Percentiles rank a stretch among this genome's conserved stretches.
phyloP scores from a whole-genome alignment of 805 yeast species.

The Kregervanrija pseudodelftensis region DNA sequence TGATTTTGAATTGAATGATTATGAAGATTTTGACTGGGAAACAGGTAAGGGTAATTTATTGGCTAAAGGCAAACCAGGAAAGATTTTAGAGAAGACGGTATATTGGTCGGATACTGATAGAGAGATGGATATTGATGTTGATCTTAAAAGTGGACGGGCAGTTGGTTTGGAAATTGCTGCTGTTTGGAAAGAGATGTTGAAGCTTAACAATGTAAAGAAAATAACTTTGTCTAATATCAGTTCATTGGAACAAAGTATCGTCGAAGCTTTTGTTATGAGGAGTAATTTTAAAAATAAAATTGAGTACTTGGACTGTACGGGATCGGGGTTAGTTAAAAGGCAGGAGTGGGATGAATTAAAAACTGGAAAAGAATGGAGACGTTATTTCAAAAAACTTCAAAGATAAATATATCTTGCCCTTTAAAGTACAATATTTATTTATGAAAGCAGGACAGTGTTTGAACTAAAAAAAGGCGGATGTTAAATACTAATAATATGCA shows the following conservation, averaged over 20 bases:
- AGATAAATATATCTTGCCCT: no score
- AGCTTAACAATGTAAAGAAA: slow-evolving; percentile 13
- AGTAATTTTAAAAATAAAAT: slow-evolving; percentile 14
- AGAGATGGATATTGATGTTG: slow-evolving; percentile 25
- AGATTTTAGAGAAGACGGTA: slow-evolving; percentile 14
- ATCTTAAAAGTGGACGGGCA: slow-evolving; percentile 26
- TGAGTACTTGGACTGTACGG: slow-evolving; percentile 32
- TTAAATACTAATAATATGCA: no score
- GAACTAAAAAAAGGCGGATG: no score
- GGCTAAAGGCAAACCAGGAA: slow-evolving; percentile 3
- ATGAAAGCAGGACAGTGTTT: no score
- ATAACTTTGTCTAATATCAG: slow-evolving; percentile 26
- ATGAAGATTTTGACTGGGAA: slow-evolving; percentile 30
- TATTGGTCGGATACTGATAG: slow-evolving; percentile 27
- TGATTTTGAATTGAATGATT: slow-evolving; percentile 51
- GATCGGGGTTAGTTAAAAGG: slow-evolving; percentile 43
- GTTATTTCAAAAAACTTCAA: slow-evolving; percentile 4
- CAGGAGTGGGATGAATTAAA: slow-evolving; percentile 38
- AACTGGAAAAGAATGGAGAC: slow-evolving; percentile 18
- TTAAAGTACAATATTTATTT: no score
- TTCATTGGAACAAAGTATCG: slow-evolving; percentile 28
- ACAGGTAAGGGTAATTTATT: slow-evolving; percentile 17
- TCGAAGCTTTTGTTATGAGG: slow-evolving; percentile 11
- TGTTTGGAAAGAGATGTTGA: slow-evolving; percentile 23
- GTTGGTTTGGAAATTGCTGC: slow-evolving; percentile 37